Base-by-base conservation (phyloP, 2,329 filamentous ascomycete species). In the Harringtonia lauricola region DNA sequence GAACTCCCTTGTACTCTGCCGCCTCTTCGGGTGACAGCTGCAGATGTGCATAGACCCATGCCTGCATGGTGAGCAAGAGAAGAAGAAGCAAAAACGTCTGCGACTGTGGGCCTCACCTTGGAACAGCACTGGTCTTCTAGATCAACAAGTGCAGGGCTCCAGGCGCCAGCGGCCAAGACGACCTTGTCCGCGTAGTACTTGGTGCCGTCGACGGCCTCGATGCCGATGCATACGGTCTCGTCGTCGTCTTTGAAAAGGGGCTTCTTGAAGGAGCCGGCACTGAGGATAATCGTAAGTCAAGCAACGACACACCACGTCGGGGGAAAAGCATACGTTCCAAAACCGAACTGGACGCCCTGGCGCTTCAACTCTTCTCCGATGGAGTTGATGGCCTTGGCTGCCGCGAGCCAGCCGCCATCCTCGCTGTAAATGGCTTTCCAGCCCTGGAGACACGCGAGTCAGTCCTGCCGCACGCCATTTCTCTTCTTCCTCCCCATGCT, bases 21-120 rank as follows among this genome's bases (percentile, higher is more conserved):
- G 60, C 59, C 52, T 69, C 67, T 35, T 63, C 48, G 1, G 61
- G 58, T 1, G 61, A 61, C 37, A 70, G 55, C 42, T 63, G 57
- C 28, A 70, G 64, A 45, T 69, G 65, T 0, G 64, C 66, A 24
- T 66, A 63, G 1, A 67, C 65, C 67, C 67, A 71, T 3, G 66
- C 66, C 39, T 44, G 7, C 14, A 37, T 8, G 3, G 7, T 15
- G 26, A 22, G 29, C 28, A 3, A 8, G 17, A 5, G 26, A 19
- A 29, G 21, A 8, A 13, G 3, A 7, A 36, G 18, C 21, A 36
- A 21, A 17, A 9, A 4, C 22, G 19, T 21, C 36, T 15, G 9
- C 14, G n/a, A 12, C 14, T 18, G 2, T 2, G 7, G 8, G 2
- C n/a, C 26, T 15, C 8, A 33, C 42, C 57, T 61, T 62, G 17